Evolutionary conservation across 2,329 filamentous ascomycete genomes (phyloP).

Genomic region (Fonsecaea pedrosoi): DNA sequence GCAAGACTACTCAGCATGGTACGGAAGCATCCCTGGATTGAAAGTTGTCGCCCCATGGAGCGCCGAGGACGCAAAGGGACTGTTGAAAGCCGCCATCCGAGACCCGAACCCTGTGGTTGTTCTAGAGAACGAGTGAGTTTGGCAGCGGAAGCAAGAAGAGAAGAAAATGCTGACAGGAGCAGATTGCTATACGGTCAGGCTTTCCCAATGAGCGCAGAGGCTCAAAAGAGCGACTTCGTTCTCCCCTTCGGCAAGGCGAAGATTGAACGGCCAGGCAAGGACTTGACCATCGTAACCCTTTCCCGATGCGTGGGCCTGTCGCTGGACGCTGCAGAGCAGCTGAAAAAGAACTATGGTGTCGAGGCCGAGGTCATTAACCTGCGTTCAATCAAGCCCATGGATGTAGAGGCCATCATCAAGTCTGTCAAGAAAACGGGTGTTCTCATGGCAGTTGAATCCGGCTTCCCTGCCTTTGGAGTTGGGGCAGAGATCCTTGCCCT

Average conservation of each 20-base stretch:
- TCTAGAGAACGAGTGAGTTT: conserved; percentile 77
- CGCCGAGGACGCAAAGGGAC: conserved; percentile 96
- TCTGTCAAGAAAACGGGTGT: conserved; percentile 98
- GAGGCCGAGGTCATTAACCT: conserved; percentile 98
- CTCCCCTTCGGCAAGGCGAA: conserved; percentile 98
- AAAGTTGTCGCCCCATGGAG: conserved; percentile 98
- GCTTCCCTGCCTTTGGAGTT: conserved; percentile 94
- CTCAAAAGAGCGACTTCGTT: conserved; percentile 95
- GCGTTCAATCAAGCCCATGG: conserved; percentile 94
- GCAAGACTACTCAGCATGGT: conserved; percentile 98
- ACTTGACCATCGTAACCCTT: conserved; percentile 91
- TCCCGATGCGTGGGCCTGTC: conserved; percentile 96
- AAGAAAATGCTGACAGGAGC: conserved; percentile 47
- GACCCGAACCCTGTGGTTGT: conserved; percentile 97
- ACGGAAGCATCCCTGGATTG: conserved; percentile 94
- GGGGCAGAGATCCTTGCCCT: conserved; percentile 90
- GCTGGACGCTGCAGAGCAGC: conserved; percentile 82
- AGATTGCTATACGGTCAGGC: conserved; percentile 84
- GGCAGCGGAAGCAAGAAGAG: neutral
- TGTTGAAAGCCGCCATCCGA: conserved; percentile 95
- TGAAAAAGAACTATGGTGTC: conserved; percentile 96
- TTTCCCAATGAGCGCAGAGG: conserved; percentile 97
- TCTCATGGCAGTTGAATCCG: conserved; percentile 90
- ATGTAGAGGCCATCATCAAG: conserved; percentile 92
- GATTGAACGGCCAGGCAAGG: conserved; percentile 94